Conservation (phyloP, 2,329 filamentous ascomycete species). For the Didymella pomorum region DNA sequence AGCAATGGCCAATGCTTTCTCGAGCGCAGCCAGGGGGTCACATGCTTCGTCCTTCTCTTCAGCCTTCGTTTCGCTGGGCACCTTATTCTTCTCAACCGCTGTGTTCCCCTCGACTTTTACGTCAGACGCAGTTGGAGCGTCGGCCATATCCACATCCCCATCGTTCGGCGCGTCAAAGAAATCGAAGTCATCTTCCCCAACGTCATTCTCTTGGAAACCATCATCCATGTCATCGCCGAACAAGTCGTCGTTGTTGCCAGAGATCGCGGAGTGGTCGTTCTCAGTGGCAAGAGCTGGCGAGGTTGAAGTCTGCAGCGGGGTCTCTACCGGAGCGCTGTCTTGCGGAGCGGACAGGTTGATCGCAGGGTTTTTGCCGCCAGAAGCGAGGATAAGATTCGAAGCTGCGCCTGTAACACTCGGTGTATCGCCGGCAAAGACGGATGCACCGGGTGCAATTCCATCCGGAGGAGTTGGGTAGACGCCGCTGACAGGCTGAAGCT, state of each 20-base stretch:
- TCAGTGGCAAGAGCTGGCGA: slow-evolving; percentile 35
- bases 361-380: slow-evolving; percentile 42
- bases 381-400: slow-evolving; percentile 39
- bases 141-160: slow-evolving; percentile 48
- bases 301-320: slow-evolving; percentile 31
- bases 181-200: slow-evolving; percentile 85
- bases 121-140: slow-evolving; percentile 33
- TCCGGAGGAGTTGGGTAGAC: slow-evolving; percentile 55
- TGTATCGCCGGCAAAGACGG: slow-evolving; percentile 39
- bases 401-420: slow-evolving; percentile 37
- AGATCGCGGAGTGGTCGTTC: slow-evolving; percentile 35
- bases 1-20: slow-evolving; percentile 37
- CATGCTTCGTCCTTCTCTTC: slow-evolving; percentile 35
- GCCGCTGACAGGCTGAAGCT: slow-evolving; percentile 48
- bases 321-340: slow-evolving; percentile 30
- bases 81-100: slow-evolving; percentile 5
- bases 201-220: slow-evolving; percentile 73
- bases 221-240: slow-evolving; percentile 74
- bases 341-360: slow-evolving; percentile 45
- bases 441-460: slow-evolving; percentile 44
- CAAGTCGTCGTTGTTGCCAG: slow-evolving; percentile 61
- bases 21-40: slow-evolving; percentile 41
- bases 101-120: slow-evolving; percentile 20
- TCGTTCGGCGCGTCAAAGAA: slow-evolving; percentile 75
- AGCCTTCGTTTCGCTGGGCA: slow-evolving; percentile 1